These are phyloP conservation scores for Cinnamomum chago DNA, from an alignment of 164 flowering plant species.

Conservation along the genomic window DNA sequence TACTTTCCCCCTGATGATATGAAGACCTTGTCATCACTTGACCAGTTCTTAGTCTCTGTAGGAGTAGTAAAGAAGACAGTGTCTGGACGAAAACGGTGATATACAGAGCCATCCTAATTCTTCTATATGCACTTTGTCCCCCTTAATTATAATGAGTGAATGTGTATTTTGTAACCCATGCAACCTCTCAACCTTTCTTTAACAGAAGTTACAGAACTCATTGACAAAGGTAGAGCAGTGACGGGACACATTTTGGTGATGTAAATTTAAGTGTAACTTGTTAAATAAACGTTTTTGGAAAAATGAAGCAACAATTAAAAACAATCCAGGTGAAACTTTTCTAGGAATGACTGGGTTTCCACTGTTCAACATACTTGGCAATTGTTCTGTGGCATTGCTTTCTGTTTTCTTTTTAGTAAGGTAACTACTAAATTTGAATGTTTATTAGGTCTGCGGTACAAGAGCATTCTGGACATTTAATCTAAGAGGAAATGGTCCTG, in stretches of 20 bases:
- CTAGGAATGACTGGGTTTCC: no score
- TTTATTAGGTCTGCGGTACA: no score
- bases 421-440: no score
- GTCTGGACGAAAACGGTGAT: conserved; percentile 57
- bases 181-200: background rate
- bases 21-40: conserved; percentile 95
- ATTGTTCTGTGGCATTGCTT: no score
- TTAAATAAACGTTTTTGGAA: background rate
- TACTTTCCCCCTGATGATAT: conserved; percentile 97
- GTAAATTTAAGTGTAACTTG: background rate
- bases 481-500: no score
- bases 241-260: background rate
- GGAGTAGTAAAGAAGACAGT: conserved; percentile 96
- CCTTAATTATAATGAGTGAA: background rate
- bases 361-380: no score
- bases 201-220: background rate
- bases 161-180: background rate
- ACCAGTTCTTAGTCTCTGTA: conserved; percentile 78
- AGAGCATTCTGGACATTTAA: no score
- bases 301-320: no score
- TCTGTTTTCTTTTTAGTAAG: no score
- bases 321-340: background rate
- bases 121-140: background rate
- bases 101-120: background rate
- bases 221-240: background rate